phyloP scores from a whole-genome alignment of 2,329 filamentous ascomycete genomes.

The Thelonectria blattea region DNA sequence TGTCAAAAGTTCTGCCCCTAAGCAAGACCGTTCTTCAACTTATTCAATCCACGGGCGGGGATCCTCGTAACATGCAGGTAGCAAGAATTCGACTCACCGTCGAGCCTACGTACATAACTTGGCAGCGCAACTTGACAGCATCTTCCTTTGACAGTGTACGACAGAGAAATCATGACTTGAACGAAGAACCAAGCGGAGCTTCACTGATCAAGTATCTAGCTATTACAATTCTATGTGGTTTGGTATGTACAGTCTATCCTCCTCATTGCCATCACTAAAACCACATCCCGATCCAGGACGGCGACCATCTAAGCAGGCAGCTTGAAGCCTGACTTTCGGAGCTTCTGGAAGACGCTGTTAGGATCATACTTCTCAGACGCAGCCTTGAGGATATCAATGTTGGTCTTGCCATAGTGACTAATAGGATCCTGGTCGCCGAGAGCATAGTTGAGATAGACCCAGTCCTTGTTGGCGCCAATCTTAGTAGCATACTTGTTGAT shows the following conservation, averaged over 20 bases:
- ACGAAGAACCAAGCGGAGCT: too few species aligned
- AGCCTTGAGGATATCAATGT: constrained; percentile 40
- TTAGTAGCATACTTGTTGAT: constrained; percentile 37
- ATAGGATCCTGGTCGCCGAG: constrained; percentile 47
- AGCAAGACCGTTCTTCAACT: too few species aligned
- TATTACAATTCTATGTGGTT: neutral
- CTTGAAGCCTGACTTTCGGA: constrained; percentile 41
- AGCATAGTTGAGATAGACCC: constrained; percentile 54
- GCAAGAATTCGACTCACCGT: too few species aligned
- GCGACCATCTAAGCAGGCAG: constrained; percentile 19
- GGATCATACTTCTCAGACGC: constrained; percentile 44
- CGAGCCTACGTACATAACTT: too few species aligned
- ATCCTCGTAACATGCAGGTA: too few species aligned
- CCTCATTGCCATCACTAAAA: neutral
- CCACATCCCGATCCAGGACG: neutral
- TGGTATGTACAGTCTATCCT: neutral
- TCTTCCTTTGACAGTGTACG: too few species aligned
- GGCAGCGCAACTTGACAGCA: too few species aligned
- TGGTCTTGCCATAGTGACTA: constrained; percentile 45
- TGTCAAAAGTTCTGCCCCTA: too few species aligned
- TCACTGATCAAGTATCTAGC: too few species aligned
- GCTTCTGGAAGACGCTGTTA: constrained; percentile 43
- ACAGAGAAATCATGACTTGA: too few species aligned
- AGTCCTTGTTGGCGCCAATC: constrained; percentile 41
- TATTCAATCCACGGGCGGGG: too few species aligned